Percentiles rank a stretch among this genome's conserved stretches.
Conservation (phyloP, 495 filamentous ascomycete species). For the Lepidopterella palustris region DNA sequence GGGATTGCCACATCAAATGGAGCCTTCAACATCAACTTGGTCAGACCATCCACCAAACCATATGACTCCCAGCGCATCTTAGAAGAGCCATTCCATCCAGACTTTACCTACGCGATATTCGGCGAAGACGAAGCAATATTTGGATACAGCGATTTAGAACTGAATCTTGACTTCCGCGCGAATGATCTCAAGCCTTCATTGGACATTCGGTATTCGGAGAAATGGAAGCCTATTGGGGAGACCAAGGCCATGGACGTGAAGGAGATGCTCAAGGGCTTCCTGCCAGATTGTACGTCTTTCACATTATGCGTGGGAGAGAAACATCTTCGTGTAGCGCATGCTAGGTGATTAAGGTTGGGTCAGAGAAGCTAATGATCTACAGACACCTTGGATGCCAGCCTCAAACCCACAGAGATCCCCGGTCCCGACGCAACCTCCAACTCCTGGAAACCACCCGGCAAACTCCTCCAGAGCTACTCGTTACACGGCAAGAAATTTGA, state of each 20-base stretch:
- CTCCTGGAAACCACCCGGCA: constrained; percentile 53
- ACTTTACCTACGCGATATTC: constrained; percentile 87
- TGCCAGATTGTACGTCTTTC: constrained; percentile 40
- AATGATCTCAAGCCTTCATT: constrained; percentile 74
- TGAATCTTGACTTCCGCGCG: constrained; percentile 71
- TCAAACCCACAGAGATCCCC: neutral
- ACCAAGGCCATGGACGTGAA: constrained; percentile 61
- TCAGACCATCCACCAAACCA: constrained; percentile 11
- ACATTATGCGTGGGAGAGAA: neutral
- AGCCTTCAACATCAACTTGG: constrained; percentile 29
- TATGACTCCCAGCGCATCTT: constrained; percentile 10
- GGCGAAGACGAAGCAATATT: constrained; percentile 87
- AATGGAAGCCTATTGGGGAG: constrained; percentile 63
- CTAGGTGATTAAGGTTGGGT: too few species aligned
- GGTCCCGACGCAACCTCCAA: constrained; percentile 13
- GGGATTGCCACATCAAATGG: constrained; percentile 33
- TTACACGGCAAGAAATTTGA: constrained; percentile 49
- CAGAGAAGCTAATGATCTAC: neutral
- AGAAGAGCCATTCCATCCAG: constrained; percentile 61
- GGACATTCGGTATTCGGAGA: constrained; percentile 61
- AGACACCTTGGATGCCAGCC: constrained; percentile 10
- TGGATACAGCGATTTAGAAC: constrained; percentile 72
- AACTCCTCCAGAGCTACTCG: constrained; percentile 47
- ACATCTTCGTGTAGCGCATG: neutral
- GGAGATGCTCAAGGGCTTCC: constrained; percentile 56